Evolutionary conservation across 306 rosid species (phyloP), one percentile per base, ranked within the genome.

Genomic region (Arachis stenosperma): DNA sequence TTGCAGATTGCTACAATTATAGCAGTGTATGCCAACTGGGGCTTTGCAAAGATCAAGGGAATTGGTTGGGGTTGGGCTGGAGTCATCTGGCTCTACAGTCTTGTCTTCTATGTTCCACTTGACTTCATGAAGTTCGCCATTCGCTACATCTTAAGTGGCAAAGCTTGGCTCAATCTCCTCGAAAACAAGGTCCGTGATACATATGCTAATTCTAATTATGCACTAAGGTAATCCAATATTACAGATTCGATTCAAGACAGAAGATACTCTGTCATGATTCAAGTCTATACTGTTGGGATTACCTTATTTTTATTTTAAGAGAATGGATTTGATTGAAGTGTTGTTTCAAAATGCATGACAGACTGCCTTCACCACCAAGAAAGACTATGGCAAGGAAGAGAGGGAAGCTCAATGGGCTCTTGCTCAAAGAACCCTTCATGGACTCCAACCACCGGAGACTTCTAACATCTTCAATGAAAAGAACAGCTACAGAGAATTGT

Each of bases 351-450:
- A 55, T 80, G 68, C 22, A 43, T 52, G 44, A 73, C 69, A 95
- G 98, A 95, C 98, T 79, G 99, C 99, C 75, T 95, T 95, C 82
- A 95, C 99, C 70, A 91, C 96, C 77, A 95, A 95, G 97, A 95
- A 95, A 86, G 93, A 95, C 78, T 95, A 95, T 62, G 99, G 99
- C 7, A 95, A 84, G 36, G 99, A 76, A 54, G 96, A 95, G 69
- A 92, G 99, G 64, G 99, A 95, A 67, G 99, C 99, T 88, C 99
- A 95, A 81, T 95, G 99, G 99, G 99, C 99, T 54, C 90, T 15
- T 88, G 97, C 99, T 79, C 99, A 95, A 65, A 87, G 99, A 67
- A 95, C 99, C 22, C 77, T 95, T 7, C 99, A 91, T 65, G 99
- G 99, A 17, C 99, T 95, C 79, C 90, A 91, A 71, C 92, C 99